Evolutionary conservation across 352 stramenopile genomes (phyloP).

Genomic region (Phytophthora capsici): DNA sequence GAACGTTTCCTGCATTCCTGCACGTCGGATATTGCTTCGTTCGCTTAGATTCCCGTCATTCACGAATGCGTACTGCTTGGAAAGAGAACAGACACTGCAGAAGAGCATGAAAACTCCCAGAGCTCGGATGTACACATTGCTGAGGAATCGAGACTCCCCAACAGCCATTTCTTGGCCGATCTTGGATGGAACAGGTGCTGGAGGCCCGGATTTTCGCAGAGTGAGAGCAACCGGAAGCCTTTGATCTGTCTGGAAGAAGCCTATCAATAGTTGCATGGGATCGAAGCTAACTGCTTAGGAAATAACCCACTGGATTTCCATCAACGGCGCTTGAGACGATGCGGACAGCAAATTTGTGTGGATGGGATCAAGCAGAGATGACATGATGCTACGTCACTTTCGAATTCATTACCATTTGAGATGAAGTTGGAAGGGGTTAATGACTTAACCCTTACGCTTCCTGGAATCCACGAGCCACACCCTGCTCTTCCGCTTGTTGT

Average conservation of each 20-base stretch:
- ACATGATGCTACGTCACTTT: conserved; percentile 12
- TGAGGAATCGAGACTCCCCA: conserved; percentile 41
- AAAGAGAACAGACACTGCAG: conserved; percentile 35
- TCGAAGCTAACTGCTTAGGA: conserved; percentile 4
- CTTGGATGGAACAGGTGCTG: conserved; percentile 15
- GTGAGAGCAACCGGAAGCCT: conserved; percentile 4
- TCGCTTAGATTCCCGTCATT: conserved; percentile 6
- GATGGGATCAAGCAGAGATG: conserved; percentile 12
- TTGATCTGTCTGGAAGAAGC: not conserved
- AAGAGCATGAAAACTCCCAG: conserved; percentile 36
- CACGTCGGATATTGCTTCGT: conserved; percentile 14
- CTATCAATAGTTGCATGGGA: conserved; percentile 36
- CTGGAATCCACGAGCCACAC: conserved; percentile 46
- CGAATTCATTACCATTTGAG: conserved; percentile 31
- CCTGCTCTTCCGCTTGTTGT: conserved; percentile 63
- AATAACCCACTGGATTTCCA: conserved; percentile 2
- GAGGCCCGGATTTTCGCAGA: conserved; percentile 19
- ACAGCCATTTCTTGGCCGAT: conserved; percentile 31
- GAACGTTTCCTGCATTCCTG: conserved; percentile 6
- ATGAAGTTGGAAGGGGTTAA: not conserved
- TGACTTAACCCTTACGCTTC: conserved; percentile 5
- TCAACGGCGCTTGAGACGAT: conserved; percentile 2
- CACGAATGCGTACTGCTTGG: conserved; percentile 34
- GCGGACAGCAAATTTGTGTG: conserved; percentile 12
- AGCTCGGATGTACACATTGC: conserved; percentile 46